phyloP scores from a whole-genome alignment of 257 asterid species.

The Petunia axillaris region DNA sequence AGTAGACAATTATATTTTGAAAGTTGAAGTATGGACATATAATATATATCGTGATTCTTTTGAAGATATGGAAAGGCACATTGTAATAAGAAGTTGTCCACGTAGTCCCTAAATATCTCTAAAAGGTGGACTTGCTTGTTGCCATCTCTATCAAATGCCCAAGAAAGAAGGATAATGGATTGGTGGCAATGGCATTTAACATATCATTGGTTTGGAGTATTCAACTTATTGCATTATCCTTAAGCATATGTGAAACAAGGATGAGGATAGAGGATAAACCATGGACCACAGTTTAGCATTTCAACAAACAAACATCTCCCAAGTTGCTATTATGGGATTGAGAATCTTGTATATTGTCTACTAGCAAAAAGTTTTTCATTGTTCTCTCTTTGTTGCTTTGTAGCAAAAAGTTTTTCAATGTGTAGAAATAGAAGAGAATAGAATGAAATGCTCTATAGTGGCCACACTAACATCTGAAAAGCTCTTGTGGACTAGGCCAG shows the following conservation, averaged over 20 bases:
- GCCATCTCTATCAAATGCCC: not conserved
- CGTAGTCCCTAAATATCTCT: not conserved
- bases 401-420: not conserved
- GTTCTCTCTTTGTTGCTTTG: not conserved
- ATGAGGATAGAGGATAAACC: not conserved
- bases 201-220: not conserved
- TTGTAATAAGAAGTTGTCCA: not conserved
- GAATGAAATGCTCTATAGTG: not conserved
- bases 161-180: not conserved
- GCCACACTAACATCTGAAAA: not conserved
- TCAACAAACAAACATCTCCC: not conserved
- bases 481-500: not conserved
- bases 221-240: not conserved
- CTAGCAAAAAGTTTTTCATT: not conserved
- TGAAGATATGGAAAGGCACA: constrained; percentile 13
- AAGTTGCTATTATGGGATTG: not conserved
- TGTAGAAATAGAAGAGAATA: not conserved
- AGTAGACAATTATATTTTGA: not conserved
- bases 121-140: not conserved
- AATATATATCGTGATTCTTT: not conserved
- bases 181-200: not conserved
- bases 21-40: not conserved
- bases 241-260: not conserved
- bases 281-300: constrained; percentile 7
- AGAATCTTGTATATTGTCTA: not conserved